A percentile compares a stretch with the other conserved stretches of the same genome.
Evolutionary conservation across 139 green algal genomes (phyloP).

Genomic region (Klebsormidium nitens): DNA sequence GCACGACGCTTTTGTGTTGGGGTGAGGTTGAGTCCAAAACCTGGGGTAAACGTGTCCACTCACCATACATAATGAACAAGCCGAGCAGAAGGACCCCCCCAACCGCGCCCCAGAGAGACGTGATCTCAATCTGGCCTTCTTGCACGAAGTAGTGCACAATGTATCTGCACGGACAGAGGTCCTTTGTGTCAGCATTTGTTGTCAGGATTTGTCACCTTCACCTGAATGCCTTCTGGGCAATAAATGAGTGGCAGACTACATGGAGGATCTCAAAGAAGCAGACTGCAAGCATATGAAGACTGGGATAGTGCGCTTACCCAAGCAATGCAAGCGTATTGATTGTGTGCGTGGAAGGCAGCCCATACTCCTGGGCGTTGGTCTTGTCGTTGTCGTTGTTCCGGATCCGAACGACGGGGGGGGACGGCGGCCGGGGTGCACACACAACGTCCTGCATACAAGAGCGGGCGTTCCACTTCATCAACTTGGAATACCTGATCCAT

Average conservation of each 20-base stretch:
- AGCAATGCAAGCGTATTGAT: conserved; percentile 15
- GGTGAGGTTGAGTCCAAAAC: no score
- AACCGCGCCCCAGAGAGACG: no score
- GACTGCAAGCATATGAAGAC: no score
- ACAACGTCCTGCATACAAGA: conserved; percentile 14
- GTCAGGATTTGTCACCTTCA: no score
- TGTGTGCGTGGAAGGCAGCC: conserved; percentile 21
- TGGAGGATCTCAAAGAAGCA: background rate
- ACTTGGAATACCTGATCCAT: no score
- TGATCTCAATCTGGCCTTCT: background rate
- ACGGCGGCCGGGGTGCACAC: conserved; percentile 11
- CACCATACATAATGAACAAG: background rate
- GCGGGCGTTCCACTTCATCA: no score
- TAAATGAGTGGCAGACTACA: background rate
- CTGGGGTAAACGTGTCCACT: no score
- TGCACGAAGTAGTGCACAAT: background rate
- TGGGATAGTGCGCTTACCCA: no score
- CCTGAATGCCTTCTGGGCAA: background rate
- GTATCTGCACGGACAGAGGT: conserved; percentile 5
- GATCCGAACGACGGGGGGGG: conserved; percentile 4
- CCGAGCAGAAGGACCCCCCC: no score
- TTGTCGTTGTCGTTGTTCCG: background rate
- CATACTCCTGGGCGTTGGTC: conserved; percentile 14
- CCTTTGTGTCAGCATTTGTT: no score
- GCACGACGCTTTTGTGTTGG: no score